Evolutionary conservation across 1,284 basidiomycete species (phyloP), one percentile per base, ranked within the genome.

Genomic region (Trichosporon faecale): DNA sequence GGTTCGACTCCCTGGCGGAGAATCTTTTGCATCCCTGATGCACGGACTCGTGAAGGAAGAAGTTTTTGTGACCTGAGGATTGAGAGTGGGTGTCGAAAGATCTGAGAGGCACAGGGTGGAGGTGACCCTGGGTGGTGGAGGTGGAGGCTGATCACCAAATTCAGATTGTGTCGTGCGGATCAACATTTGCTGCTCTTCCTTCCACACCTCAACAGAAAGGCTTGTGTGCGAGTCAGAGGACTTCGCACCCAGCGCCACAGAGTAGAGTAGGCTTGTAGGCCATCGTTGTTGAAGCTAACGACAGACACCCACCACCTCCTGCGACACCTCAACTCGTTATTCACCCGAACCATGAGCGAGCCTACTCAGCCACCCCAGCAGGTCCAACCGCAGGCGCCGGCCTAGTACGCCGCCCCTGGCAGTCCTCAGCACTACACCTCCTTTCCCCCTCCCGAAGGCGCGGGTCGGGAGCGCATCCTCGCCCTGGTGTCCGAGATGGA

Each of bases 1-100:
- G 49, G 49, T 52, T 52, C 49, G 49, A 52, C 49, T 52, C 49
- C 49, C 49, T 52, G 49, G 49, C 49, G 49, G 49, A 52, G 49
- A 52, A 52, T 52, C 49, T 52, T 52, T 52, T 52, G 21, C 49
- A 21, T n/a, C n/a, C 6, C 46, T 23, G 7, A 9, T 49, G 46
- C 46, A 49, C n/a, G 2, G 46, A 49, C 11, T 18, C 46, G 21
- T 21, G 46, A 16, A 8, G 46, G 21, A n/a, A 2, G 18, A 49
- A 23, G 46, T 49, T 49, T 49, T 49, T 21, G 46, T 16, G 46
- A 21, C 46, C 2, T n/a, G 46, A n/a, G n/a, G n/a, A n/a, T 21
- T 21, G 2, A 12, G 21, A 52, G 21, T 25, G 49, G 49, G 23
- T 25, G 49, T 3, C 5, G 49, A 11, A 46, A 21, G 4, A 21